Base-by-base conservation (phyloP, 495 filamentous ascomycete genomes). In the Penicillium canariense region DNA sequence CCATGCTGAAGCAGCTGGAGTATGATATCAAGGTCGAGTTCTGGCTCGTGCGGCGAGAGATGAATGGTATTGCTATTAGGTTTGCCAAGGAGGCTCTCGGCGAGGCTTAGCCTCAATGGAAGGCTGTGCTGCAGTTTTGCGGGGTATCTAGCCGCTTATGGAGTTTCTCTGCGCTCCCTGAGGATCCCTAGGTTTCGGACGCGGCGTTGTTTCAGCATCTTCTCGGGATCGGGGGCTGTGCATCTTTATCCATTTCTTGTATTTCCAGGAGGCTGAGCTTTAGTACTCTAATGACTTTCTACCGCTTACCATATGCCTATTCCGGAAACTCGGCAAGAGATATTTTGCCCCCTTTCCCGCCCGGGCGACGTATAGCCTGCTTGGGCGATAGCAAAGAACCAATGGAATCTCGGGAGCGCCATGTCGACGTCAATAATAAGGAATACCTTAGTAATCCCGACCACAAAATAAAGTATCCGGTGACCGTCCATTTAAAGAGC, bases 21-120 rank as follows among this genome's bases (percentile, higher is more conserved):
- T 12, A 43, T 14, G 26, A 43, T 11, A 46, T 53, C 22, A 26
- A 42, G 11, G 50, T 53, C 30, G 15, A 35, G 39, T 63, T 66
- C 48, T 63, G 60, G 63, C 47, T 49, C 22, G 60, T 62, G 8
- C 17, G 39, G 1, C 28, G 31, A 0, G 43, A 42, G 15, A 5
- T 22, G 22, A 60, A 56, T 18, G 17, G 11, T 11, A n/a, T 20
- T 22, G 48, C 58, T 3, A n/a, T 25, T 11, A 0, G 2, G 2
- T 23, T 49, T 35, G 43, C 49, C 14, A 26, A 34, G 50, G 1
- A 17, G 8, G 39, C 23, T 9, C 20, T 53, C 12, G 26, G 25
- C 0, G 43, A 46, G 12, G 5, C 27, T 12, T 46, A 18, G n/a
- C n/a, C n/a, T n/a, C n/a, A 46, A 5, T 4, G 11, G 15, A 7